Base-by-base conservation (phyloP, 2,329 filamentous ascomycete species). In the Bretziella fagacearum region DNA sequence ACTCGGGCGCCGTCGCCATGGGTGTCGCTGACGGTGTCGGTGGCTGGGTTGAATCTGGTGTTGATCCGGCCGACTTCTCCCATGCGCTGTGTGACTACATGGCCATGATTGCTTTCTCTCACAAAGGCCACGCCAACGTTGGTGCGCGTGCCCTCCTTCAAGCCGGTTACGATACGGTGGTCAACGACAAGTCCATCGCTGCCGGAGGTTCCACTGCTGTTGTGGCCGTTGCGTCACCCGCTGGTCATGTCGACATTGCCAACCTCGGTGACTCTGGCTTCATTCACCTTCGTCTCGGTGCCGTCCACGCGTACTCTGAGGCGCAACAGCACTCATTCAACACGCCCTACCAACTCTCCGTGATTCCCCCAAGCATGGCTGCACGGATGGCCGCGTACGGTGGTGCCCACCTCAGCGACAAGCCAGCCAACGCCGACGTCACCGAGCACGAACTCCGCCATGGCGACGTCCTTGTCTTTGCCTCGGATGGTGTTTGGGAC, bases 271-370 rank as follows among this genome's bases (percentile, higher is more conserved):
- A 98, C 65, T 95, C 86, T 22, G 91, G 91, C 26, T 96, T 87
- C 60, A 72, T 96, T 48, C 81, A 93, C 52, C 69, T 96, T 51
- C 78, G 86, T 11, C 73, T 84, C 22, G 93, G 89, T 54, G 84
- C 82, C 11, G 83, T 98, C 26, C 81, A 91, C 60, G 74, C 81
- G 48, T 80, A 78, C 58, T 93, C 86, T 2, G 74, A 79, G 41
- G 81, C 85, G 20, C 91, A 98, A 63, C 95, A 86, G 1, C 91
- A 98, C 61, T 86, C 81, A 36, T 98, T 98, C 71, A 98, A 98
- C 63, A 96, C 91, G 0, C 91, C 91, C 0, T 98, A 84, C 59
- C 91, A 98, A 62, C 73, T 98, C 33, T 89, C 85, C 46, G 78
- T 94, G 46, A 79, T 95, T 6, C 89, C 91, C 1, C 74, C 81